A percentile compares a stretch with the other conserved stretches of the same genome.
These are phyloP conservation scores for Clausena lansium DNA, from an alignment of 345 rosid species.

Conservation along the genomic window DNA sequence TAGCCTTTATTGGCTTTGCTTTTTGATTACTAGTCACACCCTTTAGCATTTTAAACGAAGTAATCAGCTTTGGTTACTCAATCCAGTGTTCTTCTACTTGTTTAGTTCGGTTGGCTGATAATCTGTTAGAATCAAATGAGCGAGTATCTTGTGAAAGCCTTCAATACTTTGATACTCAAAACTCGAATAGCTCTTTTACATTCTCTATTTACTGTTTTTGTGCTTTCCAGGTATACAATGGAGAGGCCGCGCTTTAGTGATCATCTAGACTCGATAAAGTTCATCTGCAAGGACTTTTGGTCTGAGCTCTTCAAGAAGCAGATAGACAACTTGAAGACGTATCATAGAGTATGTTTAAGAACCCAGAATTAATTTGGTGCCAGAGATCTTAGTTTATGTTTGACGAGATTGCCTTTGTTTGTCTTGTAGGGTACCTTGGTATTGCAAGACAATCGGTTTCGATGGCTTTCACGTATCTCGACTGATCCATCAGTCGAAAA, in stretches of 20 bases:
- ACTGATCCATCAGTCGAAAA: conserved; percentile 55
- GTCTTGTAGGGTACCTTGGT: conserved; percentile 90
- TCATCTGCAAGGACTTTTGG: conserved; percentile 99
- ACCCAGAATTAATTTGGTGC: background rate
- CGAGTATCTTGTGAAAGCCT: background rate
- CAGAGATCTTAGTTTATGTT: background rate
- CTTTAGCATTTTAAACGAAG: background rate
- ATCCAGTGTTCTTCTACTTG: background rate
- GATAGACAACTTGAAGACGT: conserved; percentile 94
- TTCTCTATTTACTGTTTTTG: background rate
- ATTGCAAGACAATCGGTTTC: conserved; percentile 89
- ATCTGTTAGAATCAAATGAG: background rate
- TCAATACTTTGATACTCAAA: background rate
- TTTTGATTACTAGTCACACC: background rate
- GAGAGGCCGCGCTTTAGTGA: conserved; percentile 90
- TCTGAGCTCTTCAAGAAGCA: conserved; percentile 96
- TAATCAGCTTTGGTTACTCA: background rate
- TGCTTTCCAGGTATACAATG: conserved; percentile 72
- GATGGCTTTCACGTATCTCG: conserved; percentile 83
- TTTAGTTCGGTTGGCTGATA: background rate
- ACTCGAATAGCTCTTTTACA: background rate
- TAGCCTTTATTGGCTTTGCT: background rate
- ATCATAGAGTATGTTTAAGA: conserved; percentile 58
- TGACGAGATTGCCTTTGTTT: background rate
- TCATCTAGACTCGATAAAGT: conserved; percentile 95